A percentile compares a stretch with the other conserved stretches of the same genome.
phyloP scores from a whole-genome alignment of 164 flowering plant genomes.

The Hamamelis virginiana region DNA sequence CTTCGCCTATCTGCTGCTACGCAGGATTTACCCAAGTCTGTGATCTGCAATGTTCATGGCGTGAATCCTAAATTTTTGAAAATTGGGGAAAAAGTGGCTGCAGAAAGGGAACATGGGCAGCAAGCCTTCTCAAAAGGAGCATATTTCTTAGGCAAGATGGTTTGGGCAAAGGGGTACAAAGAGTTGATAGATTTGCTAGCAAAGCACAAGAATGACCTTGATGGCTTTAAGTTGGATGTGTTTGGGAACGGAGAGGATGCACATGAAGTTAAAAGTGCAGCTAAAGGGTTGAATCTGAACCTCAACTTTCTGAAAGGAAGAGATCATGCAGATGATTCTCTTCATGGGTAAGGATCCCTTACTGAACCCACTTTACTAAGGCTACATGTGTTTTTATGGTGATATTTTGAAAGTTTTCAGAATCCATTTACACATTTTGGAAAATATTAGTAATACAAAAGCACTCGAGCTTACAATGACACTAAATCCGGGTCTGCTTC shows the following conservation, averaged over 20 bases:
- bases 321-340: conserved; percentile 96
- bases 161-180: conserved; percentile 95
- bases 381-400: no score
- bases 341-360: conserved; percentile 62
- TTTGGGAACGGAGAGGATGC: conserved; percentile 99
- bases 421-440: neutral
- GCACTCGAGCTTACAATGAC: neutral
- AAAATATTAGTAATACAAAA: neutral
- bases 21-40: conserved; percentile 89
- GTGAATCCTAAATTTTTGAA: conserved; percentile 89
- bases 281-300: conserved; percentile 66
- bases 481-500: neutral
- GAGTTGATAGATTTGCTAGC: conserved; percentile 84
- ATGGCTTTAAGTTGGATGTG: conserved; percentile 84
- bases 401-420: neutral
- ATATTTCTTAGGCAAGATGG: conserved; percentile 97
- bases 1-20: conserved; percentile 97
- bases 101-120: conserved; percentile 73
- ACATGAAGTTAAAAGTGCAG: conserved; percentile 76
- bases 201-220: conserved; percentile 76
- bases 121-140: conserved; percentile 90
- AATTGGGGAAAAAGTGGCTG: conserved; percentile 86
- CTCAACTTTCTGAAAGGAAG: conserved; percentile 85
- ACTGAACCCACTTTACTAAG: neutral
- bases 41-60: conserved; percentile 96